These are phyloP conservation scores for Tylopilus intermedius DNA, from an alignment of 768 basidiomycete genomes.

Conservation along the genomic window DNA sequence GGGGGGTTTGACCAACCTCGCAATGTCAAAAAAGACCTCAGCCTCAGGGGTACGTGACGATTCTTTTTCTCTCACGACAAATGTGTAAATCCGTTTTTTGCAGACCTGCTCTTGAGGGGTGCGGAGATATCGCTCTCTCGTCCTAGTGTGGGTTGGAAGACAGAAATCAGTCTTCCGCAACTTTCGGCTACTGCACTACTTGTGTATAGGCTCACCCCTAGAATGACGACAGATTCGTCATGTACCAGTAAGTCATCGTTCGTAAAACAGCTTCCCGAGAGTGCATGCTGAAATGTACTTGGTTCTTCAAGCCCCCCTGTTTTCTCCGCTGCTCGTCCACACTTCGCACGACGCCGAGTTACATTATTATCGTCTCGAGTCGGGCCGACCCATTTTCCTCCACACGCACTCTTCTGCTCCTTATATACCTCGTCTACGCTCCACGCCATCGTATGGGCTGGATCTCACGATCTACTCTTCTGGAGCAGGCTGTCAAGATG, in stretches of 20 bases:
- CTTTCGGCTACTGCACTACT: slow-evolving; percentile 58
- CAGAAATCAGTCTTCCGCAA: slow-evolving; percentile 47
- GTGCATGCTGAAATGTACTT: slow-evolving; percentile 6
- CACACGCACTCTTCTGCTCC: slow-evolving; percentile 70
- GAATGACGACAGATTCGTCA: slow-evolving; percentile 8
- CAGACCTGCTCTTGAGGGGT: slow-evolving; percentile 39
- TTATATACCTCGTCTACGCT: slow-evolving; percentile 38
- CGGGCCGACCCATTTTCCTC: slow-evolving; percentile 33
- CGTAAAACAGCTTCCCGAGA: not conserved
- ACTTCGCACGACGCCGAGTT: slow-evolving; percentile 55
- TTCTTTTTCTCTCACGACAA: slow-evolving; percentile 9
- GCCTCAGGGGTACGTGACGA: slow-evolving; percentile 39
- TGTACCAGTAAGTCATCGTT: slow-evolving; percentile 28
- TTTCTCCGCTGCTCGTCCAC: slow-evolving; percentile 67
- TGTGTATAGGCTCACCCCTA: slow-evolving; percentile 54
- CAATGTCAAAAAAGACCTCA: slow-evolving; percentile 29
- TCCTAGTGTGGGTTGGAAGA: slow-evolving; percentile 34
- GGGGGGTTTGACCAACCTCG: slow-evolving; percentile 45
- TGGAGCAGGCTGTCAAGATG: slow-evolving; percentile 42
- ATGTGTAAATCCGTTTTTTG: not conserved
- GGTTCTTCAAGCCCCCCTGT: slow-evolving; percentile 39
- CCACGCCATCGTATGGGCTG: slow-evolving; percentile 34
- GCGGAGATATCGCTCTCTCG: slow-evolving; percentile 30
- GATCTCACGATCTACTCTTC: slow-evolving; percentile 58
- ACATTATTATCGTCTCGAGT: slow-evolving; percentile 57